Percentiles rank a stretch among this genome's conserved stretches.
Evolutionary conservation across 106 monocot genomes (phyloP).

Genomic region (Dioscorea alata): DNA sequence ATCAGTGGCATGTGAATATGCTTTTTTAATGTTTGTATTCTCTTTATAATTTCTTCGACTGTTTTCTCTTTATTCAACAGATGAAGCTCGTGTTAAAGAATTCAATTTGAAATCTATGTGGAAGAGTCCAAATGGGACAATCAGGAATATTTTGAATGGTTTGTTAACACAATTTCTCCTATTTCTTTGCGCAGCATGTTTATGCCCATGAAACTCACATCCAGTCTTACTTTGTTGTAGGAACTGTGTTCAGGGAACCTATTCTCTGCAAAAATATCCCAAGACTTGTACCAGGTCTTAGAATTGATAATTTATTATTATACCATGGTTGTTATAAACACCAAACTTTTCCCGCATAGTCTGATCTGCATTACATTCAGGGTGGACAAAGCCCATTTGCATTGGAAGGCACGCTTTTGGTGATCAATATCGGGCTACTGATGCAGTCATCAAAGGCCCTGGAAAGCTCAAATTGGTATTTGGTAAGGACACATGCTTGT

Average conservation of each 20-base stretch:
- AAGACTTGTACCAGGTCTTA: constrained; percentile 67
- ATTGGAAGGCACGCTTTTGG: constrained; percentile 99
- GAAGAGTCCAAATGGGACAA: constrained; percentile 72
- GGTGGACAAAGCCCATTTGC: constrained; percentile 94
- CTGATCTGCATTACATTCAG: constrained; percentile 19
- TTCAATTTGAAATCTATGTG: constrained; percentile 57
- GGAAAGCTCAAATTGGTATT: constrained; percentile 86
- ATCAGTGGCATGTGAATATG: too few relatives aligned
- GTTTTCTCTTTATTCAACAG: constrained; percentile 9
- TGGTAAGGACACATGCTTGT: constrained; percentile 27
- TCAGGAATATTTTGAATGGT: constrained; percentile 90
- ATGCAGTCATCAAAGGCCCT: constrained; percentile 74
- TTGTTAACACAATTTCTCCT: too few relatives aligned
- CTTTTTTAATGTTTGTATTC: too few relatives aligned
- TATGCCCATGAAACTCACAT: not conserved
- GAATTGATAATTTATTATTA: not conserved
- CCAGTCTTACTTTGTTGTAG: constrained; percentile 15
- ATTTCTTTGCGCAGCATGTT: too few relatives aligned
- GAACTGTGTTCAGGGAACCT: constrained; percentile 95
- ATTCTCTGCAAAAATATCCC: constrained; percentile 89
- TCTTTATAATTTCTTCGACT: too few relatives aligned
- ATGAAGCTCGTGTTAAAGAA: constrained; percentile 55
- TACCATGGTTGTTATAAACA: too few relatives aligned
- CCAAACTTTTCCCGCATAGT: not conserved
- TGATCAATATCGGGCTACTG: constrained; percentile 90